phyloP scores from a whole-genome alignment of 2,329 filamentous ascomycete genomes.

The Penicillium sp. region DNA sequence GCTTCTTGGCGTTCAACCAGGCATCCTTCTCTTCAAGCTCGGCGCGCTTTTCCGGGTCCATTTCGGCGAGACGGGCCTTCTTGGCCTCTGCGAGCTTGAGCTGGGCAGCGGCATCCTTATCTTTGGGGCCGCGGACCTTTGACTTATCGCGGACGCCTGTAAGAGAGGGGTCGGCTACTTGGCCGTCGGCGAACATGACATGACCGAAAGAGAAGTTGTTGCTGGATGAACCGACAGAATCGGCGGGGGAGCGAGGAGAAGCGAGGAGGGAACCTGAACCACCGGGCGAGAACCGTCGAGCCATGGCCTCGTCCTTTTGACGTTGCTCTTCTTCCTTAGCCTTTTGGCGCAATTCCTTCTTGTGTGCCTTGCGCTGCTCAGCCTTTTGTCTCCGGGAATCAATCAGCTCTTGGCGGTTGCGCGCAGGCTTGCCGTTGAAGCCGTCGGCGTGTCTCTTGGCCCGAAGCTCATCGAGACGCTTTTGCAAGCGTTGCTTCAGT shows the following conservation, averaged over 20 bases:
- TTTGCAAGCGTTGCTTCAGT: conserved; percentile 75
- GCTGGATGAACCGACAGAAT: conserved; percentile 42
- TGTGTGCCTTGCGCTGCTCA: conserved; percentile 80
- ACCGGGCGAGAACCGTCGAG: conserved; percentile 56
- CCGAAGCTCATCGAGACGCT: conserved; percentile 81
- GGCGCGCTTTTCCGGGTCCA: conserved; percentile 78
- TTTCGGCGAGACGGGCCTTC: conserved; percentile 71
- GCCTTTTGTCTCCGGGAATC: conserved; percentile 87
- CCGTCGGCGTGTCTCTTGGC: conserved; percentile 86
- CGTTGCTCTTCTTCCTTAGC: conserved; percentile 78
- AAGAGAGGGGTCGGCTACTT: conserved; percentile 72
- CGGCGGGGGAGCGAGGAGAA: conserved; percentile 54
- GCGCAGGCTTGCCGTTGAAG: conserved; percentile 75
- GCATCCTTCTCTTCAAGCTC: conserved; percentile 91
- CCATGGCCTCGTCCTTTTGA: conserved; percentile 58
- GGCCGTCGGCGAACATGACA: conserved; percentile 86
- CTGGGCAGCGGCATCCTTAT: conserved; percentile 83
- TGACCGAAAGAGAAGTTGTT: conserved; percentile 87
- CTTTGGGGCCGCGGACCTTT: conserved; percentile 80
- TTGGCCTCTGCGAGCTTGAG: conserved; percentile 86
- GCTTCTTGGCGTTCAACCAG: conserved; percentile 89
- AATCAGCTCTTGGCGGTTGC: conserved; percentile 87
- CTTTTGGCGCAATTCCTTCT: conserved; percentile 77
- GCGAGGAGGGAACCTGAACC: conserved; percentile 60
- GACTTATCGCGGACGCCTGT: conserved; percentile 63